A percentile compares a stretch with the other conserved stretches of the same genome.
These are phyloP conservation scores for Cryptosporidium ryanae DNA, from an alignment of 169 alveolate genomes.

Conservation along the genomic window DNA sequence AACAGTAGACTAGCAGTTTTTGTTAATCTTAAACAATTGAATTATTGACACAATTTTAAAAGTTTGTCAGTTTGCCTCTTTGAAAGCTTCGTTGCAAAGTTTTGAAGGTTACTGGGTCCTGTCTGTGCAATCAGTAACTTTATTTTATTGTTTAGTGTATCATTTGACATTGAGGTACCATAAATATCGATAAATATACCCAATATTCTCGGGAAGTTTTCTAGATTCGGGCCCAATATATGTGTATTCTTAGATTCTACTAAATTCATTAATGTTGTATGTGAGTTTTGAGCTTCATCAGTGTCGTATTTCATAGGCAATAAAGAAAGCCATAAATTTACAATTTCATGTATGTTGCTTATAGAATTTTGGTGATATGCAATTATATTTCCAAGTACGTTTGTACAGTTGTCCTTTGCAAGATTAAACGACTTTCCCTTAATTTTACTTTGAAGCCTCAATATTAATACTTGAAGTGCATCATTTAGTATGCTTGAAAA, in stretches of 20 bases:
- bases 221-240: slow-evolving; percentile 83
- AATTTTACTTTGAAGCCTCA: slow-evolving; percentile 36
- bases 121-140: slow-evolving; percentile 56
- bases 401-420: slow-evolving; percentile 63
- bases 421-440: slow-evolving; percentile 68
- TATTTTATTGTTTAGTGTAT: slow-evolving; percentile 82
- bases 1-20: not conserved
- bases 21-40: not conserved
- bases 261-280: slow-evolving; percentile 54
- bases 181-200: slow-evolving; percentile 84
- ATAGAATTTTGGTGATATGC: slow-evolving; percentile 36
- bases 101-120: slow-evolving; percentile 46
- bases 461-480: slow-evolving; percentile 46
- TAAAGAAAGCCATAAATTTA: slow-evolving; percentile 44
- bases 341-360: slow-evolving; percentile 23
- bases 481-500: slow-evolving; percentile 41
- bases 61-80: slow-evolving; percentile 64
- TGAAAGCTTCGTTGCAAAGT: slow-evolving; percentile 40
- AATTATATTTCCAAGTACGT: slow-evolving; percentile 31
- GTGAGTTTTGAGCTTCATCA: slow-evolving; percentile 72
- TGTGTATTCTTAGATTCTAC: slow-evolving; percentile 80
- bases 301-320: slow-evolving; percentile 68
- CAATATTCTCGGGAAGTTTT: slow-evolving; percentile 82
- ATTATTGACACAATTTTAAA: slow-evolving; percentile 40
- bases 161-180: slow-evolving; percentile 85